phyloP scores from a whole-genome alignment of 2,329 filamentous ascomycete genomes.

The Aspergillus niger region DNA sequence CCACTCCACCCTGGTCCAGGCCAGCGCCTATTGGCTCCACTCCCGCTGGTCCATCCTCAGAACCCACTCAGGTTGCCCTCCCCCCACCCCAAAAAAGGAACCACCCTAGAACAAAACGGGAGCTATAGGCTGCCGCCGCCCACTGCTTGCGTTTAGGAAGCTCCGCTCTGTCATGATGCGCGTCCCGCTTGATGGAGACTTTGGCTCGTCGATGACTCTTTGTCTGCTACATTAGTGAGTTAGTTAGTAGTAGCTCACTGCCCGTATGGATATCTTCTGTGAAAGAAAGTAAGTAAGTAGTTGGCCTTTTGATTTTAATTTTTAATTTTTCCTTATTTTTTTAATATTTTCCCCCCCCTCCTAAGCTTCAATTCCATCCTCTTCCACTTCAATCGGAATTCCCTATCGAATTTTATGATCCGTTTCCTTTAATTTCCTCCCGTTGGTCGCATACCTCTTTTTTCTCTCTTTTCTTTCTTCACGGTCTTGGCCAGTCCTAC shows the following conservation, averaged over 20 bases:
- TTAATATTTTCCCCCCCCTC: neutral
- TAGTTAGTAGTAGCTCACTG: neutral
- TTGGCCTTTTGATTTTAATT: too few species aligned
- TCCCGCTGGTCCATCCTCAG: conserved; percentile 21
- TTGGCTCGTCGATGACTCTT: conserved; percentile 6
- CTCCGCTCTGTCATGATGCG: conserved; percentile 23
- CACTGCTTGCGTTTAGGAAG: conserved; percentile 21
- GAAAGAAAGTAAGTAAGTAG: too few species aligned
- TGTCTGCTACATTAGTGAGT: conserved; percentile 9
- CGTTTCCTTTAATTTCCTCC: neutral
- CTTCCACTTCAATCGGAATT: neutral
- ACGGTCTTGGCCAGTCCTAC: neutral
- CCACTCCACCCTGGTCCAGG: conserved; percentile 13
- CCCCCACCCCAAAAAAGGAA: conserved; percentile 16
- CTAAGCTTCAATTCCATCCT: conserved; percentile 4
- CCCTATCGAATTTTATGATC: neutral
- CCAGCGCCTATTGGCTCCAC: conserved; percentile 22
- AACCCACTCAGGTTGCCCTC: conserved; percentile 10
- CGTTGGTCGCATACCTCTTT: neutral
- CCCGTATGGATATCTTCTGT: neutral
- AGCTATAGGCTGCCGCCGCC: conserved; percentile 15
- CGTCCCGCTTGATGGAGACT: conserved; percentile 11
- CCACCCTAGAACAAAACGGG: conserved; percentile 15
- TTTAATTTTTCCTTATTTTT: too few species aligned
- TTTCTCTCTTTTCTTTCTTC: neutral